phyloP scores from a whole-genome alignment of 2,329 filamentous ascomycete species.

The Fusarium haematococcum region DNA sequence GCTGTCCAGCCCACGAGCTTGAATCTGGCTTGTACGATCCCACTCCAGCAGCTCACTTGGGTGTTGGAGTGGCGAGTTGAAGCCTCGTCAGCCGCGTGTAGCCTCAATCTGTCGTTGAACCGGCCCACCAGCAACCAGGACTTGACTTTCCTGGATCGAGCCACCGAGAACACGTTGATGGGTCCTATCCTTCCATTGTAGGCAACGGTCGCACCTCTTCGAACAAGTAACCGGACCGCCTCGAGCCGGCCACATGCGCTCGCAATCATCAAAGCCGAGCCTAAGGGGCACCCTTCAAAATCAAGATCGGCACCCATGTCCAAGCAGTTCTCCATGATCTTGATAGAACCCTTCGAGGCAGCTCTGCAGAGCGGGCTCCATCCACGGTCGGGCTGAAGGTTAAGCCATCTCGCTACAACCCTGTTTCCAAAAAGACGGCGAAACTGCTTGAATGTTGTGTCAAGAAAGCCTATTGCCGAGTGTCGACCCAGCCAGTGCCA shows the following conservation, averaged over 20 bases:
- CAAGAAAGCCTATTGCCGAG: rapidly evolving
- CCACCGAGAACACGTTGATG: not conserved
- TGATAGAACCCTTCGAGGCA: not conserved
- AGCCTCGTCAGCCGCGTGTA: not conserved
- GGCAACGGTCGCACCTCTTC: not conserved
- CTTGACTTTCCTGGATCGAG: not conserved
- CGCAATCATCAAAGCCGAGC: constrained; percentile 24
- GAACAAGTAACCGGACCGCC: constrained; percentile 3
- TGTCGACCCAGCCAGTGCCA: not conserved
- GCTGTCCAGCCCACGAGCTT: not conserved
- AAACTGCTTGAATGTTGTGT: not conserved
- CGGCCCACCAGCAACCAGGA: not conserved
- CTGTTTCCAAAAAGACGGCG: not conserved
- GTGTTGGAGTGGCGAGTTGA: rapidly evolving
- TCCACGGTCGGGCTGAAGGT: not conserved
- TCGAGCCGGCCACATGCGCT: constrained; percentile 9
- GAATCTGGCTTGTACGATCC: not conserved
- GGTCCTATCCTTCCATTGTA: not conserved
- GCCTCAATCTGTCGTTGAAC: not conserved
- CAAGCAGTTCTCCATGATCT: constrained; percentile 6
- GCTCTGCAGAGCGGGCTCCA: constrained; percentile 26
- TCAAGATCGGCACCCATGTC: constrained; percentile 8
- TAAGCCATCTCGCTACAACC: no score
- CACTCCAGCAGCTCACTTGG: not conserved
- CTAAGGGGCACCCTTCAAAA: constrained; percentile 17